Base-by-base conservation (phyloP, 192 early-diverging fungal species). In the Gonapodya sp. region DNA sequence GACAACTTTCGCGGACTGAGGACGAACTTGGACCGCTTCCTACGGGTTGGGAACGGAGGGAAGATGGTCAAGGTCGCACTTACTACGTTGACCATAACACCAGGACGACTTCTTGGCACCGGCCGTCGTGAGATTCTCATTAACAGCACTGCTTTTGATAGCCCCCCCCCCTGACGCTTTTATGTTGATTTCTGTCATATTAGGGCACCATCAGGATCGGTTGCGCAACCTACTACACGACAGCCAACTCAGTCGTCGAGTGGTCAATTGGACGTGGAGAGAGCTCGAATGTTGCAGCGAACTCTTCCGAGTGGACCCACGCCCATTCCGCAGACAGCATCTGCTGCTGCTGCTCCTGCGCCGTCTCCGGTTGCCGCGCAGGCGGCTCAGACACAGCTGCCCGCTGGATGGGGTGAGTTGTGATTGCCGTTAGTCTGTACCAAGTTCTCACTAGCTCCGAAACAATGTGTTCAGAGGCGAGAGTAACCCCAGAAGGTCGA, bases 31-130 rank as follows among this genome's bases (percentile, higher is more conserved):
- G 85, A 72, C 85, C 87, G 2, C 82, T 90, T 31, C 90, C 89
- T 72, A 80, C 88, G 35, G 84, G 86, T 37, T 99, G 97, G 97
- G 97, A 99, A 89, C 90, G 95, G 75, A 92, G 97, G 78, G 89
- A 93, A 32, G 97, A 99, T 89, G 93, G 96, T 82, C 83, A 96
- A 73, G 94, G 96, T 2, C 92, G 97, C 0, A 93, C 93, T 1
- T 99, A 99, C 89, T 99, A 96, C 87, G 96, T 99, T 31, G 96
- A 99, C 86, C 97, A 99, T 85, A 98, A 95, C 85, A 93, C 91
- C n/a, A 91, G 96, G 36, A 93, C 93, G 18, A 99, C 97, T 2
- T 98, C 97, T 18, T 99, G 97, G 97, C 92, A 91, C 79, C 86
- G 88, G 34, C 89, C 90, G 79, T 81, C 80, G 87, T 86, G 78